Evolutionary conservation across 805 yeast genomes (phyloP), one percentile per base, ranked within the genome.

Genomic region (Clavispora fructus): DNA sequence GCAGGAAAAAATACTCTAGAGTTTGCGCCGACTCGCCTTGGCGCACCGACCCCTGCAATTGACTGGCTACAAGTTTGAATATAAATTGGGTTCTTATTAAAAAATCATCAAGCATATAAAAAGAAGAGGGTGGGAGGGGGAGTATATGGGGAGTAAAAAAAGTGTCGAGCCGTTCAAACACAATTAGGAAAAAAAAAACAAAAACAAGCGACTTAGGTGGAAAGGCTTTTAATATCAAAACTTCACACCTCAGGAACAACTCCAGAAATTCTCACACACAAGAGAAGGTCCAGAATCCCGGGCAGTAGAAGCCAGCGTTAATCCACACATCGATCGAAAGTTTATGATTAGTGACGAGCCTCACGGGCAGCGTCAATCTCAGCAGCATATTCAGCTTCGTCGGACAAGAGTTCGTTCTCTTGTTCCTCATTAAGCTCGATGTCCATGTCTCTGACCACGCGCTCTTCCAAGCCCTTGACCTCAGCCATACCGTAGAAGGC

Each of bases 401-500:
- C 47, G 19, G 45, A 40, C 27, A 45, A 45, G 30, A 47, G 51
- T 41, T 52, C 54, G 9, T 12, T 8, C n/a, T 30, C 25, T 19
- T 40, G 26, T 6, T 40, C 28, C 10, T 40, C 37, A 3, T 65
- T 69, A 13, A 78, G 68, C 44, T 79, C 79, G 38, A 75, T 59
- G 49, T 73, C 71, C 59, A 83, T 69, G 50, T 77, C 82, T 56
- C 76, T 71, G 39, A 78, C 78, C 45, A 86, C 82, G 59, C 75
- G 74, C 52, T 74, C 73, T 63, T 85, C 92, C 44, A 82, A 75
- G 64, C 82, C 74, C 62, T 80, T 78, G 65, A 87, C 75, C 55
- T 91, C 98, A 60, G 89, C 75, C 73, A 87, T 67, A 70, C 99
- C 99, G 68, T 92, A 94, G 65, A 82, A 59, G 41, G 85, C 77